Evolutionary conservation across 2,329 filamentous ascomycete species (phyloP), one percentile per base, ranked within the genome.

Genomic region (Pseudocercospora eumusae): DNA sequence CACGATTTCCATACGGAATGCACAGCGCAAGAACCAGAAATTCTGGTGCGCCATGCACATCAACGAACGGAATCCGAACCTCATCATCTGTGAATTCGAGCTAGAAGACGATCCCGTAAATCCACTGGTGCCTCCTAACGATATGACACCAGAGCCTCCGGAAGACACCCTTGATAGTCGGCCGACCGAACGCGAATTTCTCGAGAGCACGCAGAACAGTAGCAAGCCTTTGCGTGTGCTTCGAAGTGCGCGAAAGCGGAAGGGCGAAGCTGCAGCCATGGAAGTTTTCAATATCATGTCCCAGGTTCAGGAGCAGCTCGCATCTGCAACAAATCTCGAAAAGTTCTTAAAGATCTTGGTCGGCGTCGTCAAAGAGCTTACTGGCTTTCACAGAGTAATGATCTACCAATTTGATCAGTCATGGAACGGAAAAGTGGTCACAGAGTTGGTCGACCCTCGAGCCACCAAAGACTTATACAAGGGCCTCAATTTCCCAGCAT

Each of bases 251-350:
- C 84, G 91, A 9, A 91, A 90, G 70, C 82, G 88, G 55, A 86
- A 86, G 67, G 90, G 90, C 5, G 90, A 95, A 71, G 89, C 91
- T 50, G 89, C 89, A 4, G 90, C 90, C 0, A 95, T 95, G 87
- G 89, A 96, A 69, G 90, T 95, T 1, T 96, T 96, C 75, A 92
- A 92, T 75, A 92, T 96, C 66, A 90, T 96, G 85, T 91, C 90
- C 0, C 92, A 96, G 73, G 89, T 96, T 0, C 92, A 96, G 73
- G 91, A 96, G 69, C 92, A 96, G 74, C 80, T 96, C 11, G 85
- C 90, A 4, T 84, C 86, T 25, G 90, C 92, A 1, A 81, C 86
- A 0, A 88, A 83, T 63, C 78, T 96, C 0, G 87, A 92, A 0
- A 81, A 75, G 0, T 91, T 96, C 62, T 79, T 96, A 40, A 93